Evolutionary conservation across 2,329 filamentous ascomycete genomes (phyloP).

Genomic region (Epichloe hybrida): DNA sequence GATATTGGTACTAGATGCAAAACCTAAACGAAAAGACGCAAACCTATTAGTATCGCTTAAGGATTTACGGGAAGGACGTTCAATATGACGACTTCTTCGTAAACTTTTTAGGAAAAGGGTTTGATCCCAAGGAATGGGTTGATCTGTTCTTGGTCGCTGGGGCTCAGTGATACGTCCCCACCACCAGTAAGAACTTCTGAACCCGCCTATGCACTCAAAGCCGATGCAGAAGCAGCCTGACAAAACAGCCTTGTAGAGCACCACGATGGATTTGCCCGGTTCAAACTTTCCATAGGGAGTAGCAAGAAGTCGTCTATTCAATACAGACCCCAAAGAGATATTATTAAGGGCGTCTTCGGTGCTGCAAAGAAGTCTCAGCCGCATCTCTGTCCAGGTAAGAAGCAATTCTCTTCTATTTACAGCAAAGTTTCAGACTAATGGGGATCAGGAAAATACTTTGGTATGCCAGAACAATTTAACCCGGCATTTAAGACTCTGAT

Average conservation of each 20-base stretch:
- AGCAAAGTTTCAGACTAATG: not conserved
- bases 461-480: slow-evolving; percentile 33
- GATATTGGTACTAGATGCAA: not conserved
- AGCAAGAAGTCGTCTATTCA: slow-evolving; percentile 22
- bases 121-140: slow-evolving; percentile 38
- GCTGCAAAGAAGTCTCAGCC: slow-evolving; percentile 4
- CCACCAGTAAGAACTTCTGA: slow-evolving; percentile 11
- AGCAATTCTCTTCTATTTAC: not conserved
- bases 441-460: slow-evolving; percentile 28
- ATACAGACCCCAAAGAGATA: no score
- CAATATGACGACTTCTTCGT: slow-evolving; percentile 42
- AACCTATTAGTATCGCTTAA: slow-evolving; percentile 26
- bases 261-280: slow-evolving; percentile 31
- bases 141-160: slow-evolving; percentile 37
- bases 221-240: no score
- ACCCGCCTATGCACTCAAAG: no score
- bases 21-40: slow-evolving; percentile 11
- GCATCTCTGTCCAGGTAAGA: not conserved
- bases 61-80: slow-evolving; percentile 33
- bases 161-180: slow-evolving; percentile 34
- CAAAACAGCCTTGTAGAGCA: slow-evolving; percentile 19
- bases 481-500: slow-evolving; percentile 21
- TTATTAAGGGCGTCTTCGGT: slow-evolving; percentile 25
- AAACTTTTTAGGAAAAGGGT: slow-evolving; percentile 35
- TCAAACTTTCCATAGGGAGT: slow-evolving; percentile 19